phyloP scores from a whole-genome alignment of 306 rosid species.

The Castanea sativa region DNA sequence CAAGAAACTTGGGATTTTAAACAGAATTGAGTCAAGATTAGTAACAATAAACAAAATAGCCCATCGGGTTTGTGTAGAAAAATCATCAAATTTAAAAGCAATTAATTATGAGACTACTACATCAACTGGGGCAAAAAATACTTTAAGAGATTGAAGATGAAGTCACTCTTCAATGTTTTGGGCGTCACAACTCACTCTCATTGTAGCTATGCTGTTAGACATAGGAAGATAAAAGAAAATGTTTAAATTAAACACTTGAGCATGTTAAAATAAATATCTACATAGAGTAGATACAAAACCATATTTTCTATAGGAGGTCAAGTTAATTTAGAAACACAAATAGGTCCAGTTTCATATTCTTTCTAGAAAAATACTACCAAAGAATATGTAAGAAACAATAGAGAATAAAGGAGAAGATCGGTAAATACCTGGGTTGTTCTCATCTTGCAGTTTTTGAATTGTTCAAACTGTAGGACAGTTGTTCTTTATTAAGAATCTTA shows the following conservation, averaged over 20 bases:
- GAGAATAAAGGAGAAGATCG: background rate
- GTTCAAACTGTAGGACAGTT: too few species aligned
- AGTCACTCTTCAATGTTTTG: constrained; percentile 72
- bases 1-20: too few species aligned
- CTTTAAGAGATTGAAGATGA: background rate
- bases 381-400: background rate
- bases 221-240: background rate
- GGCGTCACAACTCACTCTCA: constrained; percentile 63
- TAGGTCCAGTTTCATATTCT: background rate
- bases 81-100: too few species aligned
- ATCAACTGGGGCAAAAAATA: background rate
- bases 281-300: background rate
- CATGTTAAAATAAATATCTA: background rate
- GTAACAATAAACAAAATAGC: too few species aligned
- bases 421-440: constrained; percentile 43
- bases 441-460: too few species aligned
- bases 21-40: too few species aligned
- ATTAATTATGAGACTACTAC: too few species aligned
- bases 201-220: constrained; percentile 64
- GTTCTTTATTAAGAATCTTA: too few species aligned
- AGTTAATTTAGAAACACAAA: background rate
- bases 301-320: background rate
- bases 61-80: too few species aligned
- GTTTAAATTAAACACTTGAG: constrained; percentile 1
- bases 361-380: background rate